Percentiles rank a stretch among this genome's conserved stretches.
Conservation (phyloP, 2,329 filamentous ascomycete species). For the Metarhizium robertsii region DNA sequence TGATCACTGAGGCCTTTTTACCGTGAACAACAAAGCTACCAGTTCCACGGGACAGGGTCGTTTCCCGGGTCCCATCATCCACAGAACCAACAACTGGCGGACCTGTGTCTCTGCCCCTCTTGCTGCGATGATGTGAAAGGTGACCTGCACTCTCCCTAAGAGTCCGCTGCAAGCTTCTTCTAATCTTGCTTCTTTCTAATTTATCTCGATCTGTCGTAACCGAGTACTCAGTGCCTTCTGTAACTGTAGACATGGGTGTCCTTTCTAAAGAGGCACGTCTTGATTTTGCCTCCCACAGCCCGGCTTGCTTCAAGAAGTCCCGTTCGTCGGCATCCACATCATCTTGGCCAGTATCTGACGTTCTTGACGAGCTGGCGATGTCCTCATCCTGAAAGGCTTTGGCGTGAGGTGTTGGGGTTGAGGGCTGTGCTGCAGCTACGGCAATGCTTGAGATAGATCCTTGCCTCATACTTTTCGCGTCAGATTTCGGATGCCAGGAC, state of each 20-base stretch:
- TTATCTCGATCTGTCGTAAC: slow-evolving; percentile 36
- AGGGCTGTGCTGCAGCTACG: slow-evolving; percentile 15
- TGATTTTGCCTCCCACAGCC: slow-evolving; percentile 42
- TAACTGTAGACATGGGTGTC: slow-evolving; percentile 25
- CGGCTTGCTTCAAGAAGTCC: slow-evolving; percentile 57
- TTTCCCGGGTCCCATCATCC: slow-evolving; percentile 40
- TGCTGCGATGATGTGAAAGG: slow-evolving; percentile 59
- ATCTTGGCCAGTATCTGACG: slow-evolving; percentile 19
- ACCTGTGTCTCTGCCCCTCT: slow-evolving; percentile 58
- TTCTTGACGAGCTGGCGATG: slow-evolving; percentile 8
- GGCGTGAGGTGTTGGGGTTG: slow-evolving; percentile 13
- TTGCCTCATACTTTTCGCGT: slow-evolving; percentile 16
- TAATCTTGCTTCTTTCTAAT: slow-evolving; percentile 57
- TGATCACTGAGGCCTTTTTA: slow-evolving; percentile 95
- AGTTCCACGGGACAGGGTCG: slow-evolving; percentile 66
- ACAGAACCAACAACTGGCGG: slow-evolving; percentile 13
- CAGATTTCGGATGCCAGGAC: slow-evolving; percentile 11
- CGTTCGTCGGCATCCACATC: slow-evolving; percentile 59
- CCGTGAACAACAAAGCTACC: slow-evolving; percentile 94
- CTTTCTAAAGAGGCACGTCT: slow-evolving; percentile 22
- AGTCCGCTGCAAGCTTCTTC: slow-evolving; percentile 82
- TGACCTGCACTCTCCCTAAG: slow-evolving; percentile 69
- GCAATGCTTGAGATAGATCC: slow-evolving; percentile 23
- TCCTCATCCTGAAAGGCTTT: slow-evolving; percentile 13
- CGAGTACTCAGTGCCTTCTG: slow-evolving; percentile 21